Base-by-base conservation (phyloP, 495 filamentous ascomycete genomes). In the Cetradonia linearis region DNA sequence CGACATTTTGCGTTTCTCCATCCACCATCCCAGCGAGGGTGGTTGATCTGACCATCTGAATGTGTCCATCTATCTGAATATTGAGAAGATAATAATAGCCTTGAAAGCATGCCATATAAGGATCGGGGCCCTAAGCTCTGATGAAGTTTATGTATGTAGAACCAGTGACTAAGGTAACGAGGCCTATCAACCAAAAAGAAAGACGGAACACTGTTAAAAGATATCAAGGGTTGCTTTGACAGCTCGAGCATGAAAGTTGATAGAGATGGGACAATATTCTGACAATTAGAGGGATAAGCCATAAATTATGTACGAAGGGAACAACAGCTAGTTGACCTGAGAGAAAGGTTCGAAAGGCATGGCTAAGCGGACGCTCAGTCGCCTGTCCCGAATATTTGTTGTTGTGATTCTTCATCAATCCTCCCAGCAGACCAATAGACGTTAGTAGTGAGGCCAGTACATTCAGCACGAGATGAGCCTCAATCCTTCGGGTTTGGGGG, bases 41-140 rank as follows among this genome's bases (percentile, higher is more conserved):
- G 13, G 33, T 42, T 1, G 54, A 20, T 42, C 36, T 56, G 14
- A 56, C 37, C 34, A 56, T 56, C 34, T 40, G 34, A 14, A 56
- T 37, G 16, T 56, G 54, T 8, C 33, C 54, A 16, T 56, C 16
- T 40, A 38, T 30, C 20, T 42, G 20, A 11, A n/a, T 40, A 27
- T 56, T 56, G 20, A 56, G 10, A 7, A 56, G 54, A 14, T 56
- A 56, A 23, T 56, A 40, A 13, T 28, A 42, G 37, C 54, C 54
- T 3, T 9, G 16, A 7, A 13, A 25, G 20, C 40, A 27, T 4
- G 40, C 54, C 11, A 40, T 56, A n/a, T 25, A 27, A 30, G 36
- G 34, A 3, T 56, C 33, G 25, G 20, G n/a, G 54, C 34, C 54
- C 40, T 56, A 20, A 20, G 34, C 11, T 42, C 25, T 28, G 11